Percentiles rank a stretch among this genome's conserved stretches.
phyloP scores from a whole-genome alignment of 2,329 filamentous ascomycete species.

The Blumeria hordei region DNA sequence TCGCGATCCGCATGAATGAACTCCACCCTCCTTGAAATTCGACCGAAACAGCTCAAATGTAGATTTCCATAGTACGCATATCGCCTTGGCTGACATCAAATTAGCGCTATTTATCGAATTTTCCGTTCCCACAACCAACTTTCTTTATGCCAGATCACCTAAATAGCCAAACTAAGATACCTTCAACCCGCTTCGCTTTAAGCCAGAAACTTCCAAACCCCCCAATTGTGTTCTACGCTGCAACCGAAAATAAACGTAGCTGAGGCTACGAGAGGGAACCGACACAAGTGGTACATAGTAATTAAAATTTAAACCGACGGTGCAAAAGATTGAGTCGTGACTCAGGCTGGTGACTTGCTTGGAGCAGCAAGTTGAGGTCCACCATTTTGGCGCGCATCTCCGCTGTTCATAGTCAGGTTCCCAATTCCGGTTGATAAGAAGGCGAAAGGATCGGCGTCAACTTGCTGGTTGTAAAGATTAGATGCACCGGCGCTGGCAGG shows the following conservation, averaged over 20 bases:
- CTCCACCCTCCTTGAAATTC: constrained; percentile 13
- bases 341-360: constrained; percentile 16
- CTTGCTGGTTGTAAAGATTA: constrained; percentile 37
- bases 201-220: constrained; percentile 11
- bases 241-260: constrained; percentile 13
- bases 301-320: constrained; percentile 10
- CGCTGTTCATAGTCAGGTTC: constrained; percentile 44
- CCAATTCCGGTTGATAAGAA: constrained; percentile 56
- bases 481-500: constrained; percentile 52
- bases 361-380: constrained; percentile 14
- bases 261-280: constrained; percentile 7
- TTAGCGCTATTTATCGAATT: constrained; percentile 3
- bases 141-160: constrained; percentile 13
- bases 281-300: constrained; percentile 12
- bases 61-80: not conserved
- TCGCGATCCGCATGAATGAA: constrained; percentile 16
- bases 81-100: not conserved
- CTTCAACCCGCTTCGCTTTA: constrained; percentile 10
- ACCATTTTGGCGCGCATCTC: constrained; percentile 38
- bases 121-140: constrained; percentile 9
- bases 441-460: constrained; percentile 52
- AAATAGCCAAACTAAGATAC: constrained; percentile 4
- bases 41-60: not conserved
- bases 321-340: constrained; percentile 6
- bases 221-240: constrained; percentile 12